These are phyloP conservation scores for Ascoidea asiatica DNA, from an alignment of 805 yeast genomes.

Conservation along the genomic window DNA sequence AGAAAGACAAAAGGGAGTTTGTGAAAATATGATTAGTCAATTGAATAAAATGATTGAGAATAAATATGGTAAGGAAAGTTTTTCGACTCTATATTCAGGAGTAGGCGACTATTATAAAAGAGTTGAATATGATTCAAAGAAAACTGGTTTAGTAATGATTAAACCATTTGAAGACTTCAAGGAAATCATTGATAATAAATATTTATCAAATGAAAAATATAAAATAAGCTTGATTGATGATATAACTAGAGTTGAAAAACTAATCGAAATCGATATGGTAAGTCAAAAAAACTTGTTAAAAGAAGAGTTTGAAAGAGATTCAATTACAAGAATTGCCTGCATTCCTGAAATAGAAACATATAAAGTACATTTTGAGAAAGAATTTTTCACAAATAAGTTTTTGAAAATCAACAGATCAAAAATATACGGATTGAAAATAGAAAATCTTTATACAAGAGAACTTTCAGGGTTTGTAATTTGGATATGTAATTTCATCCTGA, in stretches of 20 bases:
- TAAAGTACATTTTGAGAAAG: constrained; percentile 17
- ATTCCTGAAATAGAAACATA: constrained; percentile 10
- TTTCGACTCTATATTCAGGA: constrained; percentile 27
- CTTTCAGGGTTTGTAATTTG: no score
- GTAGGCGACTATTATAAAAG: constrained; percentile 28
- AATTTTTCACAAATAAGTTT: constrained; percentile 11
- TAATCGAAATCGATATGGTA: not conserved
- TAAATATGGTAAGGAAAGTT: constrained; percentile 10
- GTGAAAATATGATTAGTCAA: constrained; percentile 14
- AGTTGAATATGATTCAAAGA: constrained; percentile 26
- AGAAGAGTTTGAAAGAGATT: not conserved
- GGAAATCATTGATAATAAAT: no score
- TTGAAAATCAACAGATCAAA: no score
- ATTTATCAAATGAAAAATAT: no score
- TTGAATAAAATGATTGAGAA: constrained; percentile 10
- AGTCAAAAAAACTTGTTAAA: no score
- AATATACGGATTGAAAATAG: no score
- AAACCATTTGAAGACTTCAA: no score
- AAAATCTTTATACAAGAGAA: no score
- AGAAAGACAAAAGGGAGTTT: constrained; percentile 17
- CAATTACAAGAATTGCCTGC: constrained; percentile 8
- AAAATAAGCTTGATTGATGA: no score
- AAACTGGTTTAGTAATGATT: no score
- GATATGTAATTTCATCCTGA: no score
- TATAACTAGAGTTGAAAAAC: no score